Evolutionary conservation across 164 flowering plant species (phyloP).

Genomic region (Umbellularia californica): DNA sequence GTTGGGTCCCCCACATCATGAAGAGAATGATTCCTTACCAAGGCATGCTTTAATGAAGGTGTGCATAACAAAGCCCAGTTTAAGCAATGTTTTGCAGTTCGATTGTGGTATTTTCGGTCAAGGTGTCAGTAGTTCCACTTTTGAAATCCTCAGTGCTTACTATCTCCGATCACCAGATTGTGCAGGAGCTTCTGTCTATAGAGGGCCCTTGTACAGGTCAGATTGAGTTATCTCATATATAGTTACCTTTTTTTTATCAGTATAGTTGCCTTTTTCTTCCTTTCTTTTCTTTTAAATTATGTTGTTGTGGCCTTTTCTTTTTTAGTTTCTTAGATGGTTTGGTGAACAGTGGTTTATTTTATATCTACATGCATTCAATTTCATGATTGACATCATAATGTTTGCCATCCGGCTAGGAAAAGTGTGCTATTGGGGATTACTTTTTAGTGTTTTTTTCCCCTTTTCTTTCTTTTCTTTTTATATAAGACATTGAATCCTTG

Average conservation of each 20-base stretch:
- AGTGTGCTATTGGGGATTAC: no score
- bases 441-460: no score
- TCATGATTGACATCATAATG: no score
- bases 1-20: slow-evolving; percentile 27
- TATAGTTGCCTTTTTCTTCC: not conserved
- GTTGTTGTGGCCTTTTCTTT: not conserved
- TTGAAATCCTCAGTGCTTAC: slow-evolving; percentile 37
- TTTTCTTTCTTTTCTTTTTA: no score
- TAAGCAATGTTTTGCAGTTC: slow-evolving; percentile 68
- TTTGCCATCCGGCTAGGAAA: no score
- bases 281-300: no score
- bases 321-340: not conserved
- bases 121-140: slow-evolving; percentile 26
- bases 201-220: slow-evolving; percentile 66
- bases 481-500: no score
- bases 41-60: slow-evolving; percentile 66
- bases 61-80: slow-evolving; percentile 62
- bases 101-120: slow-evolving; percentile 45
- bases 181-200: slow-evolving; percentile 38
- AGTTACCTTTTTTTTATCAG: no score
- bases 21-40: slow-evolving; percentile 26
- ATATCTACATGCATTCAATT: no score
- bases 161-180: slow-evolving; percentile 31
- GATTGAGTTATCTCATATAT: not conserved
- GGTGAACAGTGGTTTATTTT: no score